These are phyloP conservation scores for Trapa incisa DNA, from an alignment of 345 rosid genomes.

Conservation along the genomic window DNA sequence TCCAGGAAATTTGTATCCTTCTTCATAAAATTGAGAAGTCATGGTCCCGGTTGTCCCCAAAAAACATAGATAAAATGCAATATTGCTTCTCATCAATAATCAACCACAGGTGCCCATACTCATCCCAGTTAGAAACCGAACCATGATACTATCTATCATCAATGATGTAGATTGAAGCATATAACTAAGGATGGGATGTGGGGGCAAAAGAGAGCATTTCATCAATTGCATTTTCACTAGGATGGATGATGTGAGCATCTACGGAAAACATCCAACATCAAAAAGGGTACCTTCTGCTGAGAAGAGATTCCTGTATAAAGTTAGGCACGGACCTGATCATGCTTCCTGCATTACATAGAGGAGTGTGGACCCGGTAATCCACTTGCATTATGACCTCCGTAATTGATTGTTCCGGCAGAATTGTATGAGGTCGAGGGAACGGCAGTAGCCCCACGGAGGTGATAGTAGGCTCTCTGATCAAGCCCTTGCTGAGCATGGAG, in stretches of 20 bases:
- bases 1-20: too few relatives aligned
- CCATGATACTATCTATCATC: too few relatives aligned
- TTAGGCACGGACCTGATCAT: not conserved
- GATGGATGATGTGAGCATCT: not conserved
- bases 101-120: too few relatives aligned
- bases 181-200: not conserved
- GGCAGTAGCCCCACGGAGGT: conserved; percentile 19
- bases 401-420: conserved; percentile 17
- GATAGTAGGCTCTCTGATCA: conserved; percentile 31
- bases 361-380: not conserved
- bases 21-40: too few relatives aligned
- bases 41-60: too few relatives aligned
- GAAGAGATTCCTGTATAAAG: not conserved
- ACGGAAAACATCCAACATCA: not conserved
- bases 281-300: not conserved
- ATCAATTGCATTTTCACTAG: not conserved
- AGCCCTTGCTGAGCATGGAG: conserved; percentile 25
- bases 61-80: too few relatives aligned
- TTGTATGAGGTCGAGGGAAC: conserved; percentile 14
- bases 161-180: not conserved
- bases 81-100: too few relatives aligned
- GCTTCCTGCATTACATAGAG: not conserved
- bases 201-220: not conserved
- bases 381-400: conserved; percentile 11
- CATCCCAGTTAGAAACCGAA: too few relatives aligned